Evolutionary conservation across 2,329 filamentous ascomycete genomes (phyloP).

Genomic region (Colletotrichum spaethianum): DNA sequence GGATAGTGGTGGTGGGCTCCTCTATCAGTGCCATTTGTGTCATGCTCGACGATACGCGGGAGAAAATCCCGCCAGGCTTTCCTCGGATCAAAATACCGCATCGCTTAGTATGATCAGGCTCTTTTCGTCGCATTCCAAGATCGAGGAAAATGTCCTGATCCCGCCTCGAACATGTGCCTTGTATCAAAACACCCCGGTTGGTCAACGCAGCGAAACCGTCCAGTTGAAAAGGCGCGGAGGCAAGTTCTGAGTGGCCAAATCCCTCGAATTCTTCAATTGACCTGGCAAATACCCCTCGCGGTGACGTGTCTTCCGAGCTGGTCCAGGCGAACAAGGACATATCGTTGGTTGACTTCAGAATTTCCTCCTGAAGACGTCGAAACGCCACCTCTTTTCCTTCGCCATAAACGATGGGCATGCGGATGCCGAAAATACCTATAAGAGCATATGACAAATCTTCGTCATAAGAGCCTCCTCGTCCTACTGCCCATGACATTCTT

Average conservation of each 20-base stretch:
- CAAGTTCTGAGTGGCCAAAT: not conserved
- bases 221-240: not conserved
- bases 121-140: too few relatives aligned
- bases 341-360: constrained; percentile 5
- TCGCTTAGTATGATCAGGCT: not conserved
- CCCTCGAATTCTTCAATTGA: not conserved
- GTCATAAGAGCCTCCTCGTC: not conserved
- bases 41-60: not conserved
- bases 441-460: constrained; percentile 17
- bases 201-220: not conserved
- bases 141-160: not conserved
- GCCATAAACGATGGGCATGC: constrained; percentile 15
- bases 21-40: too few relatives aligned
- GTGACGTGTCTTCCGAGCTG: not conserved
- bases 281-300: constrained; percentile 9
- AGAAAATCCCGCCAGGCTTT: not conserved
- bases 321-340: constrained; percentile 17
- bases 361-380: constrained; percentile 13
- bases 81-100: constrained; percentile 1
- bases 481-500: constrained; percentile 22
- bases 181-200: not conserved
- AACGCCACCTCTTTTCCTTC: constrained; percentile 2
- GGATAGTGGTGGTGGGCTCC: not conserved
- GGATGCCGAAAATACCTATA: constrained; percentile 11
- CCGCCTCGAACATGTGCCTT: not conserved